A percentile compares a stretch with the other conserved stretches of the same genome.
Conservation (phyloP, 768 basidiomycete genomes). For the Lepiota subincarnata region DNA sequence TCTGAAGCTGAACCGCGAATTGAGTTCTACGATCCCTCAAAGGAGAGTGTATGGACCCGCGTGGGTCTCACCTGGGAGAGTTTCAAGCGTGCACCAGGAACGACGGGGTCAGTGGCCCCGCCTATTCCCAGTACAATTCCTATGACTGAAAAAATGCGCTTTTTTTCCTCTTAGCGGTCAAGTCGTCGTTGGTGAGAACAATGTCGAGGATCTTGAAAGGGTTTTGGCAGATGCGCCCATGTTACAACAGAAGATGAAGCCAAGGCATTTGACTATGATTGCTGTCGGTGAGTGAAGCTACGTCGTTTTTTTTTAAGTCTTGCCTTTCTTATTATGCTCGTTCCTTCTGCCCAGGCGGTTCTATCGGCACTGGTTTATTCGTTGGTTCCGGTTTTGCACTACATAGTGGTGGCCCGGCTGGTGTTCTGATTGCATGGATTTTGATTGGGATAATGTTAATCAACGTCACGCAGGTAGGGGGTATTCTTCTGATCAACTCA, state of each 20-base stretch:
- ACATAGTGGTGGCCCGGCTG: slow-evolving; percentile 37
- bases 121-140: background rate
- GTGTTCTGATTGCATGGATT: slow-evolving; percentile 40
- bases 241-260: slow-evolving; percentile 47
- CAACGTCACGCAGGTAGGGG: slow-evolving; percentile 40
- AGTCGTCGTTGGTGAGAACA: slow-evolving; percentile 29
- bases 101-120: slow-evolving; percentile 33
- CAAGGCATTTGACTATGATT: slow-evolving; percentile 43
- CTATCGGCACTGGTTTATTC: slow-evolving; percentile 46
- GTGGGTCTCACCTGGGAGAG: slow-evolving; percentile 37
- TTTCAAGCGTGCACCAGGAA: slow-evolving; percentile 44
- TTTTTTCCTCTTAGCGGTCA: slow-evolving; percentile 28
- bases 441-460: slow-evolving; percentile 45
- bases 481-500: background rate
- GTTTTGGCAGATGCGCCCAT: slow-evolving; percentile 38
- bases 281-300: slow-evolving; percentile 37
- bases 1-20: slow-evolving; percentile 23
- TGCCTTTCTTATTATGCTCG: background rate
- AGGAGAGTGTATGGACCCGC: slow-evolving; percentile 42
- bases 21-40: slow-evolving; percentile 44
- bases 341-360: slow-evolving; percentile 30
- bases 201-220: slow-evolving; percentile 31
- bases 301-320: background rate
- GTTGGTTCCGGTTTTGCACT: slow-evolving; percentile 42
- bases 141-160: too few relatives aligned